These are phyloP conservation scores for Nissolia schottii DNA, from an alignment of 306 rosid genomes.

Conservation along the genomic window DNA sequence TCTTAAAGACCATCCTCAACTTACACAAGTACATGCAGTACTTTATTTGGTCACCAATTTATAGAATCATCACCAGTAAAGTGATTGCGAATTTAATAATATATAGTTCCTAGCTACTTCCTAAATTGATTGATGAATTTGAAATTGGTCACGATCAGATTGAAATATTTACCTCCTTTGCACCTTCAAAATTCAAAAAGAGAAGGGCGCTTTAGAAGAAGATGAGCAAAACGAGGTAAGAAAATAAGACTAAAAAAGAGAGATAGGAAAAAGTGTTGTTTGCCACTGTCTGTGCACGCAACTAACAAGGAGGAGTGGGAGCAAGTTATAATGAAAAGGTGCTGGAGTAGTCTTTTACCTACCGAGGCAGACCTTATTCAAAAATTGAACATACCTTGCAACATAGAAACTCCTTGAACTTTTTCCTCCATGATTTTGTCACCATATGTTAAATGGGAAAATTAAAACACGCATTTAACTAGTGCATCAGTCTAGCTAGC, in stretches of 20 bases:
- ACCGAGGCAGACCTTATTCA: constrained; percentile 14
- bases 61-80: constrained; percentile 10
- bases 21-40: neutral
- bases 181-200: constrained; percentile 34
- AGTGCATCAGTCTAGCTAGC: neutral
- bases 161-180: constrained; percentile 29
- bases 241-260: neutral
- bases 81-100: neutral
- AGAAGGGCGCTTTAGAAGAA: constrained; percentile 24
- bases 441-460: neutral
- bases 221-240: constrained; percentile 17
- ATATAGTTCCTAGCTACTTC: neutral
- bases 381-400: constrained; percentile 24
- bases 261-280: neutral
- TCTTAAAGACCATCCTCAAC: neutral
- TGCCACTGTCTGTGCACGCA: neutral
- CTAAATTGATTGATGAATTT: constrained; percentile 22
- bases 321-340: constrained; percentile 31
- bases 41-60: constrained; percentile 13
- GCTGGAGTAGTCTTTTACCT: neutral
- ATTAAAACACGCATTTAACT: neutral
- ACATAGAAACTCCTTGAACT: neutral
- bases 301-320: constrained; percentile 17
- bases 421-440: neutral
- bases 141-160: constrained; percentile 8